These are phyloP conservation scores for Tremellales sp. DNA, from an alignment of 1,284 basidiomycete species.

Conservation along the genomic window DNA sequence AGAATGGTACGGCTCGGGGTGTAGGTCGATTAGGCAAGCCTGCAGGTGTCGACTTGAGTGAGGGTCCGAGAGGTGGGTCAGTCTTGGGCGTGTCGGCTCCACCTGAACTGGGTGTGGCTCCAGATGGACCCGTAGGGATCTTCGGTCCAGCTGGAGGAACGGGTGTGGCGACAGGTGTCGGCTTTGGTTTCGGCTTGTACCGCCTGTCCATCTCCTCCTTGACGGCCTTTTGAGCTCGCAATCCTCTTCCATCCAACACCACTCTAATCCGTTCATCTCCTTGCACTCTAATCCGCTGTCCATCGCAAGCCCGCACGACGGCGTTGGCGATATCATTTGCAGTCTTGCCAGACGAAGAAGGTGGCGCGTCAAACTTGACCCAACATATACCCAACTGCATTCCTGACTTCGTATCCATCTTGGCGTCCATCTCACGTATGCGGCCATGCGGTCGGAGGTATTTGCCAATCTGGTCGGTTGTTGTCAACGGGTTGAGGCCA, in stretches of 20 bases:
- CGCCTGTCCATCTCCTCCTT: conserved; percentile 57
- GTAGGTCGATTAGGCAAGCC: conserved; percentile 11
- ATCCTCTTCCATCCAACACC: conserved; percentile 50
- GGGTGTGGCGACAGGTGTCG: conserved; percentile 9
- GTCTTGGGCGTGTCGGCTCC: conserved; percentile 9
- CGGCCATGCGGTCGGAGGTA: conserved; percentile 67
- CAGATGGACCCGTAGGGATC: conserved; percentile 6
- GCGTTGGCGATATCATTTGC: conserved; percentile 45
- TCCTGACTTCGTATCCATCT: conserved; percentile 74
- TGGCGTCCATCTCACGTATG: conserved; percentile 68
- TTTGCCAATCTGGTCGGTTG: conserved; percentile 61
- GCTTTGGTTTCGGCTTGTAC: conserved; percentile 50
- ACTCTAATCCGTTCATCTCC: conserved; percentile 39
- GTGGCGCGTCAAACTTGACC: conserved; percentile 58
- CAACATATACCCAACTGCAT: conserved; percentile 77
- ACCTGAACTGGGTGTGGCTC: conserved; percentile 7
- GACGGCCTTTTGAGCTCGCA: conserved; percentile 45
- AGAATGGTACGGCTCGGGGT: conserved; percentile 7
- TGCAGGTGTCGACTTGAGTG: conserved; percentile 1
- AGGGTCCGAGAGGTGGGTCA: not conserved
- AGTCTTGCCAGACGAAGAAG: conserved; percentile 20
- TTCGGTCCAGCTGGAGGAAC: conserved; percentile 3
- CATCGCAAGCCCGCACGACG: conserved; percentile 46
- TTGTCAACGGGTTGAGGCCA: conserved; percentile 67
- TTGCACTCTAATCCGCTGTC: conserved; percentile 44